Percentiles rank a stretch among this genome's conserved stretches.
Conservation (phyloP, 306 rosid genomes). For the Pyrus bretschneideri region DNA sequence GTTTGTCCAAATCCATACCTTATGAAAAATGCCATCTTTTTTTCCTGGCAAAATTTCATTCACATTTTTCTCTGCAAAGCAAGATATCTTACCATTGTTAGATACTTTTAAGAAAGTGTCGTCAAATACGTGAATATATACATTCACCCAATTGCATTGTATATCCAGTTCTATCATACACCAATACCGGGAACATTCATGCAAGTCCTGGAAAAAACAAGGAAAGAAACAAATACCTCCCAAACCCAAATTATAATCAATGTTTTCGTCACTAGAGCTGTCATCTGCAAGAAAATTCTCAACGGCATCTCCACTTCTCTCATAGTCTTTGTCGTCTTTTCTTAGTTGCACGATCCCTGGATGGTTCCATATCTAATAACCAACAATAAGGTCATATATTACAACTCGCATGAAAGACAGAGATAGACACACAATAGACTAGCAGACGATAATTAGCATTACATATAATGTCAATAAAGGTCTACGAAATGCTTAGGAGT, state of each 20-base stretch:
- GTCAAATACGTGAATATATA: not conserved
- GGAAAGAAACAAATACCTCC: slow-evolving; percentile 44
- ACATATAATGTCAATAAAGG: not conserved
- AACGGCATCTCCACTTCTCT: slow-evolving; percentile 64
- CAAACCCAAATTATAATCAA: slow-evolving; percentile 55
- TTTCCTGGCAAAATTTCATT: slow-evolving; percentile 48
- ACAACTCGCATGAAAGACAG: not conserved
- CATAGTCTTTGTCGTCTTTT: slow-evolving; percentile 65
- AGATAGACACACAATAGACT: slow-evolving; percentile 3
- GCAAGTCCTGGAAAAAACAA: slow-evolving; percentile 3
- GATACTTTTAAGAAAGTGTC: slow-evolving; percentile 1
- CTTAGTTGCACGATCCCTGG: slow-evolving; percentile 95
- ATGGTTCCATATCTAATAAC: slow-evolving; percentile 94
- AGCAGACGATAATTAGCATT: not conserved
- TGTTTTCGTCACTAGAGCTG: slow-evolving; percentile 89
- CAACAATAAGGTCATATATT: slow-evolving; percentile 19
- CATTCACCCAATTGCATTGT: not conserved
- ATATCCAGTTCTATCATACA: not conserved
- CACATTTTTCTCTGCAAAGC: slow-evolving; percentile 54
- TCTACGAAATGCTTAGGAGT: not conserved
- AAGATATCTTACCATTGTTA: slow-evolving; percentile 7
- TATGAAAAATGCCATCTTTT: slow-evolving; percentile 48
- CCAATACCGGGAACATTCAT: not conserved
- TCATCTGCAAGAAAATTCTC: slow-evolving; percentile 90
- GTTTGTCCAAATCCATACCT: slow-evolving; percentile 45